These are phyloP conservation scores for Lecanicillium sp. DNA, from an alignment of 2,329 filamentous ascomycete species.

Conservation along the genomic window DNA sequence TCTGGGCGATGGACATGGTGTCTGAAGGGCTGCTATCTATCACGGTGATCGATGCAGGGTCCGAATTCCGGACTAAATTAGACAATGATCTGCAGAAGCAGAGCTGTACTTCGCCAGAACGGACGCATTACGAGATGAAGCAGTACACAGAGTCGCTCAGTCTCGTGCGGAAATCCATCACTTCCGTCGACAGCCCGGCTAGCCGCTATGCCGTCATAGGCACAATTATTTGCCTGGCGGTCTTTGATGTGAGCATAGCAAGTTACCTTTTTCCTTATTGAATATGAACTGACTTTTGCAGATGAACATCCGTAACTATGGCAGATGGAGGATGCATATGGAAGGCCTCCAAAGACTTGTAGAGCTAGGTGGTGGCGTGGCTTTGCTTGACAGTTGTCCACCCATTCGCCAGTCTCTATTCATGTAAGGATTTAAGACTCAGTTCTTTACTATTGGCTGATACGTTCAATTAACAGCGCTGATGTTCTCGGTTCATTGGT, in stretches of 20 bases:
- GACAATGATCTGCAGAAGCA: not conserved
- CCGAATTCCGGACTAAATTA: not conserved
- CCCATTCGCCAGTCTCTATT: conserved; percentile 13
- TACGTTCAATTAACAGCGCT: conserved; percentile 2
- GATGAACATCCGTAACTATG: conserved; percentile 11
- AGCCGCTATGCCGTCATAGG: conserved; percentile 10
- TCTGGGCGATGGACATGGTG: conserved; percentile 14
- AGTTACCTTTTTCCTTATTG: rapidly evolving
- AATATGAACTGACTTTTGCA: conserved; percentile 4
- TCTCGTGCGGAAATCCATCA: conserved; percentile 9
- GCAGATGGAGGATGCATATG: conserved; percentile 14
- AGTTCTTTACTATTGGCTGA: not conserved
- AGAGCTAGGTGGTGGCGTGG: conserved; percentile 9
- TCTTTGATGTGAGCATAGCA: conserved; percentile 13
- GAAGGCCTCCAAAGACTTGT: conserved; percentile 10
- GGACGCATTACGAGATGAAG: conserved; percentile 7
- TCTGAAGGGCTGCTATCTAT: conserved; percentile 12
- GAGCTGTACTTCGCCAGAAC: not conserved
- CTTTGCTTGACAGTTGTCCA: conserved; percentile 6
- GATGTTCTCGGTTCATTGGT: conserved; percentile 14
- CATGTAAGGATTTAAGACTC: conserved; percentile 7
- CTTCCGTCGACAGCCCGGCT: not conserved
- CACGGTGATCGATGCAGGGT: conserved; percentile 9
- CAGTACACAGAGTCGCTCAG: conserved; percentile 13
- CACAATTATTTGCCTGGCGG: conserved; percentile 12